Percentiles rank a stretch among this genome's conserved stretches.
Evolutionary conservation across 495 filamentous ascomycete genomes (phyloP).

Genomic region (Parachaetomium inaequale): DNA sequence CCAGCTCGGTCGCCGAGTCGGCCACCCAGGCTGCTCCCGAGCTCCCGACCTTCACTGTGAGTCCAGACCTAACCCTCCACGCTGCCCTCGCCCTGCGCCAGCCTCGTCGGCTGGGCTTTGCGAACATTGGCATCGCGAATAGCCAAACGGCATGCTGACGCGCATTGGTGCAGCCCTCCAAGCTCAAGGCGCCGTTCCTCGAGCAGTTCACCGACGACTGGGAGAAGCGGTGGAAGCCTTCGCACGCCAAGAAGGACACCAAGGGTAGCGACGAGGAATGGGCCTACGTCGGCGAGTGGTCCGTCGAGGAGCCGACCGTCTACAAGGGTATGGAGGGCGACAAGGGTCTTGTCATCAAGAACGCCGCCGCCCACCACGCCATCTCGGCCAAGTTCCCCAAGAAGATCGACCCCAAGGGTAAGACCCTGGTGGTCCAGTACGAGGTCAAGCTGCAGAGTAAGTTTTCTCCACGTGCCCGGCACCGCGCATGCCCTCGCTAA

Average conservation of each 20-base stretch:
- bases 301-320: constrained; percentile 90
- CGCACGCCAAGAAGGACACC: constrained; percentile 90
- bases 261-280: constrained; percentile 79
- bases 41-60: constrained; percentile 86
- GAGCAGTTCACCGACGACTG: constrained; percentile 98
- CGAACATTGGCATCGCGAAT: background rate
- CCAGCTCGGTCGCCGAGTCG: constrained; percentile 44
- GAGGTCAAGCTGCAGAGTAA: constrained; percentile 98
- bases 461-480: constrained; percentile 34
- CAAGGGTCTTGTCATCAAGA: constrained; percentile 96
- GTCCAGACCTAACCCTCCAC: constrained; percentile 32
- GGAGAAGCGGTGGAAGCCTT: constrained; percentile 87
- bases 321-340: constrained; percentile 94
- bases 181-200: constrained; percentile 87
- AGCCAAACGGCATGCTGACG: constrained; percentile 29
- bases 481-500: constrained; percentile 15
- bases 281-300: constrained; percentile 96
- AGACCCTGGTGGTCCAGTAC: constrained; percentile 96
- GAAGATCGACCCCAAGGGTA: constrained; percentile 94
- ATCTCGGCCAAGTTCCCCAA: constrained; percentile 98
- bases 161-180: constrained; percentile 63
- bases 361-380: constrained; percentile 94
- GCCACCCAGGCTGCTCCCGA: constrained; percentile 54
- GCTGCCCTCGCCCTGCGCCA: background rate
- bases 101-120: background rate